Evolutionary conservation across 2,329 filamentous ascomycete genomes (phyloP).

Genomic region (Pseudonectria buxi): DNA sequence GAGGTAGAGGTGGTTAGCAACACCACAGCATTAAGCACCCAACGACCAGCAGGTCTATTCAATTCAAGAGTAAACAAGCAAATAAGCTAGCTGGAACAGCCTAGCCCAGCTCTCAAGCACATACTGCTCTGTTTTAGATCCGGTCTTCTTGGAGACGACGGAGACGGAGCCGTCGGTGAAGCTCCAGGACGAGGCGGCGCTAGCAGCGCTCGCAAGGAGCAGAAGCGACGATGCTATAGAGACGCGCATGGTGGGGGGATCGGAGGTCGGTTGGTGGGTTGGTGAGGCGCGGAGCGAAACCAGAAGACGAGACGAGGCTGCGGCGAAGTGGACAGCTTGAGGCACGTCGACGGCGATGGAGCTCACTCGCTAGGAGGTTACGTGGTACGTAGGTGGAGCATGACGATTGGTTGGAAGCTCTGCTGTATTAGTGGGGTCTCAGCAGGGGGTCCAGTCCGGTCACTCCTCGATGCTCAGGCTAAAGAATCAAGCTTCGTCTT

Average conservation of each 20-base stretch:
- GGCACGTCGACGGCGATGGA: not conserved
- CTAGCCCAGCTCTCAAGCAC: conserved; percentile 18
- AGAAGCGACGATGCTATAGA: conserved; percentile 34
- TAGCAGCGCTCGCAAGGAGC: conserved; percentile 42
- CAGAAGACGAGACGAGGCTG: conserved; percentile 13
- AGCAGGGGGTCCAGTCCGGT: not conserved
- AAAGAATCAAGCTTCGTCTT: too few species aligned
- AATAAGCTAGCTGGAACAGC: not conserved
- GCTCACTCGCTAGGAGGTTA: conserved; percentile 15
- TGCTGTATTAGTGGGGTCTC: not conserved
- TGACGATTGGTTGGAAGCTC: conserved; percentile 16
- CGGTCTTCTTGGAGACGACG: conserved; percentile 58
- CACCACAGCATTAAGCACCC: not conserved
- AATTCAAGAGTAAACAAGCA: too few species aligned
- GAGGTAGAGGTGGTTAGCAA: not conserved
- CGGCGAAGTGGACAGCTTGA: conserved; percentile 26
- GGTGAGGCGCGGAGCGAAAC: conserved; percentile 7
- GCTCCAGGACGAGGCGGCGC: conserved; percentile 57
- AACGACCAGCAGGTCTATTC: conserved; percentile 21
- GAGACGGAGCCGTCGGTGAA: conserved; percentile 68
- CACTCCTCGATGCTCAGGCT: not conserved
- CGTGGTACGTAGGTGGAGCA: conserved; percentile 20
- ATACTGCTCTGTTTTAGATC: conserved; percentile 60
- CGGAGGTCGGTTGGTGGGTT: conserved; percentile 12
- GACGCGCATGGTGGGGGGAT: conserved; percentile 29